Percentiles rank a stretch among this genome's conserved stretches.
phyloP scores from a whole-genome alignment of 345 rosid genomes.

The Populus davidiana region DNA sequence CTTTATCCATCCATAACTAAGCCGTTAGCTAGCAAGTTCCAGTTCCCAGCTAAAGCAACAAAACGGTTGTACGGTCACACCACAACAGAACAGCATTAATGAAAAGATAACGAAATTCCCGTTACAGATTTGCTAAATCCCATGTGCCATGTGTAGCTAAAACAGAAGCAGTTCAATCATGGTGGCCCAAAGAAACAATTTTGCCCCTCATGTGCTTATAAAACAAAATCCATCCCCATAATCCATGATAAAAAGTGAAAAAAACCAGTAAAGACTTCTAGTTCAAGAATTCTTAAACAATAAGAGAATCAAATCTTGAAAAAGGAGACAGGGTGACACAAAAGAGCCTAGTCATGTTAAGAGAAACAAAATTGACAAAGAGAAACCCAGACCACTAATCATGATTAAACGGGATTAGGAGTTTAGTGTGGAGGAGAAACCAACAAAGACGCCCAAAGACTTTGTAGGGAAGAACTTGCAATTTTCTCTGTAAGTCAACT shows the following conservation, averaged over 20 bases:
- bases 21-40: conserved; percentile 1
- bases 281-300: neutral
- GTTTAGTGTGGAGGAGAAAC: conserved; percentile 4
- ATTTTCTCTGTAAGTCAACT: conserved; percentile 61
- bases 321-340: conserved; percentile 21
- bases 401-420: neutral
- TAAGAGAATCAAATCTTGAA: conserved; percentile 13
- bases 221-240: conserved; percentile 12
- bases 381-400: conserved; percentile 15
- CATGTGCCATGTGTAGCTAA: neutral
- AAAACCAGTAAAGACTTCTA: neutral
- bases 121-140: conserved; percentile 1
- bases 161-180: conserved; percentile 8
- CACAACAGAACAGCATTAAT: neutral
- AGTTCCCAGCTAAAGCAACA: conserved; percentile 8
- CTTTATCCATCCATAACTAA: neutral
- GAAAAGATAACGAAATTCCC: conserved; percentile 5
- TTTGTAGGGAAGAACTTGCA: conserved; percentile 15
- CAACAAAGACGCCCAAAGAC: conserved; percentile 25
- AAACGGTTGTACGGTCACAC: neutral
- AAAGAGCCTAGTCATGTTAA: neutral
- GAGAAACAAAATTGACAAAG: conserved; percentile 2
- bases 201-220: neutral
- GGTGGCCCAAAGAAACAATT: neutral
- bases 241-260: conserved; percentile 11